A percentile compares a stretch with the other conserved stretches of the same genome.
phyloP scores from a whole-genome alignment of 73 alveolate genomes.

The Paramecium caudatum region DNA sequence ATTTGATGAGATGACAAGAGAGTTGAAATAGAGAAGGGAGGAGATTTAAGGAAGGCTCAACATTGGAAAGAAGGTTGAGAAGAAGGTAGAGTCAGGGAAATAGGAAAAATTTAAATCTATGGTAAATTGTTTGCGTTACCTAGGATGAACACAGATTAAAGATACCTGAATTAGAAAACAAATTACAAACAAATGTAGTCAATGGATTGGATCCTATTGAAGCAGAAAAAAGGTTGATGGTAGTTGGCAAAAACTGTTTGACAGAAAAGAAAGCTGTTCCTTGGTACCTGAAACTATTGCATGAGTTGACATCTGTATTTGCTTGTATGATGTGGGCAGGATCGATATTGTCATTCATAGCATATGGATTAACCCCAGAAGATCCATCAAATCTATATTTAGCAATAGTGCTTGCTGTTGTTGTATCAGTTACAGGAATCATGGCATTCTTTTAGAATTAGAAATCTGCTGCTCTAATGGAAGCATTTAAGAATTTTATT shows the following conservation, averaged over 20 bases:
- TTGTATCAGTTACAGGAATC: slow-evolving; percentile 86
- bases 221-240: slow-evolving; percentile 75
- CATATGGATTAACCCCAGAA: slow-evolving; percentile 79
- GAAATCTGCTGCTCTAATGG: slow-evolving; percentile 91
- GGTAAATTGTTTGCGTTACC: not conserved
- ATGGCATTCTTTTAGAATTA: slow-evolving; percentile 83
- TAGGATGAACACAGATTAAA: slow-evolving; percentile 85
- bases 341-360: slow-evolving; percentile 85
- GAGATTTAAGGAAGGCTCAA: not conserved
- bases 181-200: slow-evolving; percentile 77
- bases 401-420: slow-evolving; percentile 84
- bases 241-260: slow-evolving; percentile 83
- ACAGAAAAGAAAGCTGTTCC: slow-evolving; percentile 89
- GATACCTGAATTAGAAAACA: slow-evolving; percentile 79
- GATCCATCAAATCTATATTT: slow-evolving; percentile 87
- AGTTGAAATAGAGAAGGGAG: slow-evolving; percentile 30
- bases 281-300: slow-evolving; percentile 82
- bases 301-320: slow-evolving; percentile 88
- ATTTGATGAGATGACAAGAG: slow-evolving; percentile 35
- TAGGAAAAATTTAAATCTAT: slow-evolving; percentile 79
- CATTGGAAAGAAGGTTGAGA: not conserved
- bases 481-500: slow-evolving; percentile 88
- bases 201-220: slow-evolving; percentile 85
- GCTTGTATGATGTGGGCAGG: slow-evolving; percentile 90
- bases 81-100: slow-evolving; percentile 25